These are phyloP conservation scores for Tulasnella sp. DNA, from an alignment of 768 basidiomycete species.

Conservation along the genomic window DNA sequence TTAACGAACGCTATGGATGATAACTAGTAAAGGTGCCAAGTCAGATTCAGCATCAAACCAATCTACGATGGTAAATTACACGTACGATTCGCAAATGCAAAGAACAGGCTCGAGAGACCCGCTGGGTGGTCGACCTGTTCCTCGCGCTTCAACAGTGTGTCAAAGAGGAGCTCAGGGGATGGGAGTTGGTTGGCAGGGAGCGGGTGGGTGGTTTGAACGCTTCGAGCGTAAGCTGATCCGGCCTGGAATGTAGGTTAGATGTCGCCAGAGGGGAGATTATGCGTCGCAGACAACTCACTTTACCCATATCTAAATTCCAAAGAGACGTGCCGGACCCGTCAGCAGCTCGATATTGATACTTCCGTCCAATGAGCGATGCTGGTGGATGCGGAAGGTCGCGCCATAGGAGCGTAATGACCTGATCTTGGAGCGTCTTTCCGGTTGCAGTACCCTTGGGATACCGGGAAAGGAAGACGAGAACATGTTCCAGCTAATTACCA, in stretches of 20 bases:
- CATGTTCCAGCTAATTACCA: conserved; percentile 46
- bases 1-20: conserved; percentile 11
- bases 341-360: neutral
- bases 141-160: conserved; percentile 30
- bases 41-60: neutral
- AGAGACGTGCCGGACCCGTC: conserved; percentile 6
- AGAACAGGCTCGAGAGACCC: conserved; percentile 22
- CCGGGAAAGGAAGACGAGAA: conserved; percentile 50
- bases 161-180: conserved; percentile 35
- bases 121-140: conserved; percentile 23
- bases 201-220: conserved; percentile 37
- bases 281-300: conserved; percentile 28
- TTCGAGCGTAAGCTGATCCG: conserved; percentile 50
- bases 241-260: conserved; percentile 25
- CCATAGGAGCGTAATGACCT: conserved; percentile 39
- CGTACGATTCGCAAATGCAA: conserved; percentile 20
- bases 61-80: neutral
- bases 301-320: conserved; percentile 10
- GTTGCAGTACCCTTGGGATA: conserved; percentile 38
- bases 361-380: neutral
- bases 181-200: conserved; percentile 38
- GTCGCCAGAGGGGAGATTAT: neutral
- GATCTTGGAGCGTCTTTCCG: conserved; percentile 33
- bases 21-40: neutral
- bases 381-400: conserved; percentile 30